Evolutionary conservation across 805 yeast species (phyloP).

Genomic region (Ogataea wickerhamii): DNA sequence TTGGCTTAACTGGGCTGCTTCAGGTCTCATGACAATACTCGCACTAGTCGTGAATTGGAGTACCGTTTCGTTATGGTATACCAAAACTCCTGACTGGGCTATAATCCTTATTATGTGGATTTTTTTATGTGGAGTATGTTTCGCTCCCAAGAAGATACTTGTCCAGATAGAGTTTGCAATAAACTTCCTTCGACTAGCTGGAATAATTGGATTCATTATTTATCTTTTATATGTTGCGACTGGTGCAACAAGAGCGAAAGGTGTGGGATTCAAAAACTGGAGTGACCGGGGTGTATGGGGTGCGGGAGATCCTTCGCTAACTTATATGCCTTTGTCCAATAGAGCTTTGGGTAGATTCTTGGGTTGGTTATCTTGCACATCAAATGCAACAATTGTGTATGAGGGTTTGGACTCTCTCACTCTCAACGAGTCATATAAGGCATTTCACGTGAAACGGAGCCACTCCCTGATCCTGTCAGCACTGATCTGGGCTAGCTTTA

Average conservation of each 20-base stretch:
- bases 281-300: neutral
- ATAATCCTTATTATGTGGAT: neutral
- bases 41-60: neutral
- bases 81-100: conserved; percentile 1
- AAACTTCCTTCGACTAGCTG: neutral
- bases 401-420: neutral
- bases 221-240: neutral
- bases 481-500: neutral
- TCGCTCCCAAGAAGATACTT: neutral
- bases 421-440: neutral
- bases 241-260: neutral
- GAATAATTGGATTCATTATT: neutral
- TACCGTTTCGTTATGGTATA: neutral
- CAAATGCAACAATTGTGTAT: conserved; percentile 1
- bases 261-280: neutral
- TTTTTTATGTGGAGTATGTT: neutral
- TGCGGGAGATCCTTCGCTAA: neutral
- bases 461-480: neutral
- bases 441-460: neutral
- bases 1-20: neutral
- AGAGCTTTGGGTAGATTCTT: neutral
- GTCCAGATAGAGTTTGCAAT: neutral
- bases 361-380: conserved; percentile 1
- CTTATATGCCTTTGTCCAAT: neutral
- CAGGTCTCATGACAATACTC: conserved; percentile 2